These are phyloP conservation scores for Panicum miliaceum DNA, from an alignment of 176 grass and related monocot genomes.

Conservation along the genomic window DNA sequence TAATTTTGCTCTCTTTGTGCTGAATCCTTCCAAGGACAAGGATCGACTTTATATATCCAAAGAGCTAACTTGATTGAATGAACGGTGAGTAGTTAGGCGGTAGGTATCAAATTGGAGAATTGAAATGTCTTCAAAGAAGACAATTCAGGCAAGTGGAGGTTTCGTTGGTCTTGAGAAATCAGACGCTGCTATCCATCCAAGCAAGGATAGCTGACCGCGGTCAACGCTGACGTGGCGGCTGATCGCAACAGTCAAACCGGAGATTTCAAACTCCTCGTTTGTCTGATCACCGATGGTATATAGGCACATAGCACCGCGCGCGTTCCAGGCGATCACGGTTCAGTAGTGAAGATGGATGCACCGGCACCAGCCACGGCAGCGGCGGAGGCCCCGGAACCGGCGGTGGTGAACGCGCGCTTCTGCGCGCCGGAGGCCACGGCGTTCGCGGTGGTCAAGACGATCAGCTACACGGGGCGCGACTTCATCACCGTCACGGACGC, in stretches of 20 bases:
- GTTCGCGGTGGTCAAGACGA: conserved; percentile 55
- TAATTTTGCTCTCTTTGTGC: neutral
- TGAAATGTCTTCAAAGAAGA: neutral
- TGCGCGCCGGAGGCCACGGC: conserved; percentile 46
- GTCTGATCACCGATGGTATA: neutral
- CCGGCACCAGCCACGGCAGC: neutral
- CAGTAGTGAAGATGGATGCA: neutral
- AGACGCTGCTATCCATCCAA: neutral
- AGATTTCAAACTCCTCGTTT: neutral
- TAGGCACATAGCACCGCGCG: neutral
- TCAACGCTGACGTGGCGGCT: neutral
- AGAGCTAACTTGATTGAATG: neutral
- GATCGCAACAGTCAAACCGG: neutral
- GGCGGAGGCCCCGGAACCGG: neutral
- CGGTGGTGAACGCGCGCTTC: conserved; percentile 44
- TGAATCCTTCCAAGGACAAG: neutral
- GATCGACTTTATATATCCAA: neutral
- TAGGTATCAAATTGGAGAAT: neutral
- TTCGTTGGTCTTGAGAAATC: neutral
- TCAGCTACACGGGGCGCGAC: conserved; percentile 42
- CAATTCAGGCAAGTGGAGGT: neutral
- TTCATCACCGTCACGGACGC: conserved; percentile 61
- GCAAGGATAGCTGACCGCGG: neutral
- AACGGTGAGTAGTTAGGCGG: neutral
- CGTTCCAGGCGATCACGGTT: neutral